Conservation (phyloP, 352 stramenopile genomes). For the Pythium vanterpoolii region DNA sequence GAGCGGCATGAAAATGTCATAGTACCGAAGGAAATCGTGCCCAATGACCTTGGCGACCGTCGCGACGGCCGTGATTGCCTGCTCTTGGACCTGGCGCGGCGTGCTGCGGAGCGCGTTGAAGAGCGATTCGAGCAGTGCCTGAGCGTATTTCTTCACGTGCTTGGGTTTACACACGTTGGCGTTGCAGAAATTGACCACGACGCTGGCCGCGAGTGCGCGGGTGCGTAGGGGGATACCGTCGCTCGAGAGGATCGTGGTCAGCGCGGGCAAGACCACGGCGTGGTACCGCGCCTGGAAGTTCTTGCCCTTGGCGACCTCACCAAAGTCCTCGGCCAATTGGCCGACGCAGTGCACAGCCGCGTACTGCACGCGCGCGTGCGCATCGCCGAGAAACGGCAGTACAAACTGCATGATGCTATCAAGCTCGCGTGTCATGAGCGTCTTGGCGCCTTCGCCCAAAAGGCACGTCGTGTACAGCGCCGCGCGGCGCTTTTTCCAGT, state of each 20-base stretch:
- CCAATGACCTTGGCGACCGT: constrained; percentile 84
- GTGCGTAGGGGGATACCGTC: constrained; percentile 64
- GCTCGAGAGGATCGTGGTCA: constrained; percentile 63
- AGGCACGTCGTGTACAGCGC: constrained; percentile 77
- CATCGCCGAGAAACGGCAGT: constrained; percentile 62
- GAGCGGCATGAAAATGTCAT: constrained; percentile 86
- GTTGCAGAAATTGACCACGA: constrained; percentile 87
- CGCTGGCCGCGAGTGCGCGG: constrained; percentile 68
- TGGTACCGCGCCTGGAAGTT: constrained; percentile 88
- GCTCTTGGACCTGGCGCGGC: constrained; percentile 82
- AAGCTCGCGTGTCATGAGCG: constrained; percentile 74
- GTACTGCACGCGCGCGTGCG: constrained; percentile 79
- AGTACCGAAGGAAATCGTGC: constrained; percentile 73
- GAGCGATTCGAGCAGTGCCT: constrained; percentile 71
- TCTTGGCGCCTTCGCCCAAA: constrained; percentile 72
- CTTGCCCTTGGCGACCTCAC: constrained; percentile 79
- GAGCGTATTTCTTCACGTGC: constrained; percentile 59
- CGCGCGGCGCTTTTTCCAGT: constrained; percentile 73
- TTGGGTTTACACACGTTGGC: constrained; percentile 80
- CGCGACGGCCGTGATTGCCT: constrained; percentile 83
- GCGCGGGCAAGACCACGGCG: constrained; percentile 50
- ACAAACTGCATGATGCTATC: constrained; percentile 74
- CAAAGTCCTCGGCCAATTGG: constrained; percentile 81
- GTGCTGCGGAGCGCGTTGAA: constrained; percentile 77
- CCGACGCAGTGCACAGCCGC: constrained; percentile 79